Percentiles rank a stretch among this genome's conserved stretches.
These are phyloP conservation scores for Sordariomycetes sp. DNA, from an alignment of 2,329 filamentous ascomycete genomes.

Conservation along the genomic window DNA sequence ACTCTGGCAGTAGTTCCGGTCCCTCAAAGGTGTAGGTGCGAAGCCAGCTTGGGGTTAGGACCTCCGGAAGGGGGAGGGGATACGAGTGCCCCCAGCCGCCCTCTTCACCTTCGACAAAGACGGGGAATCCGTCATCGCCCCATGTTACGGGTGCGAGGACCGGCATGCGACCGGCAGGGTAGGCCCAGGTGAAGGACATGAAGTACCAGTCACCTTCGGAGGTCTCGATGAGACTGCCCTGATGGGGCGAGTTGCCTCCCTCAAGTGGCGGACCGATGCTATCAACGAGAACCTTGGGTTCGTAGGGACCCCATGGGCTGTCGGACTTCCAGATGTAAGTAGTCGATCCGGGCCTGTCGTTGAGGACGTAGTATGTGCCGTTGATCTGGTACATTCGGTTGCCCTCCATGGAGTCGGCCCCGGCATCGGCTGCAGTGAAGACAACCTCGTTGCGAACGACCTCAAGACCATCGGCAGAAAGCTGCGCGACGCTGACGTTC, in stretches of 20 bases:
- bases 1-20: conserved; percentile 29
- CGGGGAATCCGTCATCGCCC: conserved; percentile 41
- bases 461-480: conserved; percentile 36
- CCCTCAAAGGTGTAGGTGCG: conserved; percentile 37
- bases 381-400: conserved; percentile 48
- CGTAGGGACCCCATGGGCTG: conserved; percentile 44
- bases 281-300: conserved; percentile 28
- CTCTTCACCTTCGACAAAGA: conserved; percentile 26
- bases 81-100: conserved; percentile 39
- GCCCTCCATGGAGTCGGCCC: conserved; percentile 33
- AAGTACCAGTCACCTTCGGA: conserved; percentile 47
- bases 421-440: conserved; percentile 10
- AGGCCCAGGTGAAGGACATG: conserved; percentile 45
- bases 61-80: conserved; percentile 18
- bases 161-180: conserved; percentile 47
- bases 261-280: conserved; percentile 30
- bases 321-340: conserved; percentile 40
- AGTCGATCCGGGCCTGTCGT: conserved; percentile 29
- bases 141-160: conserved; percentile 46
- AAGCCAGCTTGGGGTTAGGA: conserved; percentile 12
- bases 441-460: conserved; percentile 28
- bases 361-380: conserved; percentile 45
- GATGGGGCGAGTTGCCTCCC: conserved; percentile 37
- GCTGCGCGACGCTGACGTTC: conserved; percentile 38
- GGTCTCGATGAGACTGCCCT: conserved; percentile 46